Evolutionary conservation across 1,139 yeast species (phyloP).

Genomic region (Diutina sp.): DNA sequence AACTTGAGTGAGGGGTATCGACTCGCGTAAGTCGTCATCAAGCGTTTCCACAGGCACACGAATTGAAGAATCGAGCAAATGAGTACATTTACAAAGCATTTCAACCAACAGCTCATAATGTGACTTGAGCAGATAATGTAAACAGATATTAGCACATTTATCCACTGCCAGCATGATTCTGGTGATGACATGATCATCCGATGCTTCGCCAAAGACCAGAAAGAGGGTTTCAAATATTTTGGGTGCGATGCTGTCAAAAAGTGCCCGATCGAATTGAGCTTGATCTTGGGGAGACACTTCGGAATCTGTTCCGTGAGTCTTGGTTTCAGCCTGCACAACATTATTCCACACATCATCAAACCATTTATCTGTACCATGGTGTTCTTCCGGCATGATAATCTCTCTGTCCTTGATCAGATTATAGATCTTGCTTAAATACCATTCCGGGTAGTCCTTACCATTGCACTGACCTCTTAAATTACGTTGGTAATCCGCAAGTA

Average conservation of each 20-base stretch:
- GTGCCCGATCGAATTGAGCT: conserved; percentile 49
- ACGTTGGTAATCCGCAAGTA: conserved; percentile 64
- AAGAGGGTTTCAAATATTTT: conserved; percentile 58
- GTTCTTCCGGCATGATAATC: conserved; percentile 97
- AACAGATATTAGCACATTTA: conserved; percentile 68
- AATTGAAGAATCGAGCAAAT: conserved; percentile 22
- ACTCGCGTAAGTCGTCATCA: conserved; percentile 28
- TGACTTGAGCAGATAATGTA: conserved; percentile 42
- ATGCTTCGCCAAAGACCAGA: conserved; percentile 71
- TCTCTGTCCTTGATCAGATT: conserved; percentile 73
- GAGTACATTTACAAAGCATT: conserved; percentile 51
- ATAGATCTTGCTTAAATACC: conserved; percentile 77
- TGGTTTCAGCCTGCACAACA: conserved; percentile 23
- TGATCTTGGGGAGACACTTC: conserved; percentile 11
- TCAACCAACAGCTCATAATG: conserved; percentile 56
- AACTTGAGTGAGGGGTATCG: conserved; percentile 33
- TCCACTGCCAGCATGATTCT: conserved; percentile 82
- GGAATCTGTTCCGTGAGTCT: conserved; percentile 6
- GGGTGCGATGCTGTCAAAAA: conserved; percentile 52
- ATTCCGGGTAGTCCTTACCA: conserved; percentile 67
- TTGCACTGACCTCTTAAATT: conserved; percentile 75
- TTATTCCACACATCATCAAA: conserved; percentile 93
- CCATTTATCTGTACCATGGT: conserved; percentile 75
- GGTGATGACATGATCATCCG: conserved; percentile 82
- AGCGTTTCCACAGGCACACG: conserved; percentile 5